phyloP scores from a whole-genome alignment of 805 yeast genomes.

The Candida saitoana region DNA sequence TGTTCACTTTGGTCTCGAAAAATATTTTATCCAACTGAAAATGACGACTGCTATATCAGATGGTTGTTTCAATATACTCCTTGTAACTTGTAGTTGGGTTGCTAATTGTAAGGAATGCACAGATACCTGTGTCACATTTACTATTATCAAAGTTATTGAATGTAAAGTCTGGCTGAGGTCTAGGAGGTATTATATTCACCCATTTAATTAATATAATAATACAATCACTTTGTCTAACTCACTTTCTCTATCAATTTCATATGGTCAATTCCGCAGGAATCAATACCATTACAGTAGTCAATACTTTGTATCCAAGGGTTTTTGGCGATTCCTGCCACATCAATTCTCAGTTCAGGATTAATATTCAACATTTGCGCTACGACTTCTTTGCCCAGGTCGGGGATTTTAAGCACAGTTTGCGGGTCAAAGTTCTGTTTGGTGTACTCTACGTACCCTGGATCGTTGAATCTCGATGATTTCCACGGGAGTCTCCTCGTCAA shows the following conservation, averaged over 20 bases:
- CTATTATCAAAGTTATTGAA: no score
- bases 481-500: conserved; percentile 40
- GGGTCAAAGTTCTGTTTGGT: neutral
- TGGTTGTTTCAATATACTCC: no score
- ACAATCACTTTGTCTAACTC: no score
- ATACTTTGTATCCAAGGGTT: conserved; percentile 8
- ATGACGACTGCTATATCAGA: no score
- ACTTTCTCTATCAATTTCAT: neutral
- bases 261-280: conserved; percentile 6
- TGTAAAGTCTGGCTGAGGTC: no score
- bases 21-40: no score
- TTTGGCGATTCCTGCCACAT: neutral
- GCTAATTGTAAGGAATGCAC: no score
- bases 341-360: conserved; percentile 5
- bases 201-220: no score
- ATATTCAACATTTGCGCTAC: conserved; percentile 2
- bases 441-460: conserved; percentile 9
- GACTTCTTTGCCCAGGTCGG: neutral
- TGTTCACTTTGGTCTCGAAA: no score
- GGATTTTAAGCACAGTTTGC: neutral
- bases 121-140: no score
- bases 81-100: no score
- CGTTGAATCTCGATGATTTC: conserved; percentile 38
- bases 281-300: conserved; percentile 3
- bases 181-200: no score